Evolutionary conservation across 805 yeast species (phyloP).

Genomic region (Schwanniomyces sp.): DNA sequence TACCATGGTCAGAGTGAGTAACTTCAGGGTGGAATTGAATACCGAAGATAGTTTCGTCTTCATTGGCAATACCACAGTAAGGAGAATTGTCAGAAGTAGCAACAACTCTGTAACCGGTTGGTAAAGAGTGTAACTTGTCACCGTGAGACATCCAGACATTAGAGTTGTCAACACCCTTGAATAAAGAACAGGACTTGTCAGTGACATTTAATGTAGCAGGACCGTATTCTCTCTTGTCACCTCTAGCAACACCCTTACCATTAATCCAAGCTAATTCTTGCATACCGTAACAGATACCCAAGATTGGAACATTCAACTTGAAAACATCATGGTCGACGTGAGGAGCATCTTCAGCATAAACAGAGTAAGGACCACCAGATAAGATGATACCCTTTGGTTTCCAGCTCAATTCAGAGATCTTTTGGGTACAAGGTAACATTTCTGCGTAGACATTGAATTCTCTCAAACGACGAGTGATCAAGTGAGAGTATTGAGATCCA

Average conservation of each 20-base stretch:
- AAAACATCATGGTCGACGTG: slow-evolving; percentile 96
- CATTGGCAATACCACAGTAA: slow-evolving; percentile 86
- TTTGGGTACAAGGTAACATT: slow-evolving; percentile 99
- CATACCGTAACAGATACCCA: slow-evolving; percentile 99
- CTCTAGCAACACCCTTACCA: slow-evolving; percentile 90
- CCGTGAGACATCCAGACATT: slow-evolving; percentile 99
- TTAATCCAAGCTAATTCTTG: slow-evolving; percentile 98
- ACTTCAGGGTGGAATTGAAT: slow-evolving; percentile 99
- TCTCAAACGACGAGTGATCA: slow-evolving; percentile 95
- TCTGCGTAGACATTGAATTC: slow-evolving; percentile 98
- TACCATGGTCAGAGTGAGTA: slow-evolving; percentile 93
- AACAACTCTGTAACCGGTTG: slow-evolving; percentile 82
- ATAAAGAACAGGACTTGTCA: slow-evolving; percentile 67
- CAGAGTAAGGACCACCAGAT: slow-evolving; percentile 98
- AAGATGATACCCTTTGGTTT: slow-evolving; percentile 94
- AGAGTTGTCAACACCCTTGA: slow-evolving; percentile 87
- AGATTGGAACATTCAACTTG: slow-evolving; percentile 86
- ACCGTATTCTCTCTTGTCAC: slow-evolving; percentile 97
- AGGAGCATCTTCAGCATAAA: slow-evolving; percentile 92
- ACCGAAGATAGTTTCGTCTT: slow-evolving; percentile 75
- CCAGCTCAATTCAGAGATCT: slow-evolving; percentile 88
- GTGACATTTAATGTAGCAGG: slow-evolving; percentile 85
- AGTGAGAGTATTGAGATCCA: slow-evolving; percentile 97
- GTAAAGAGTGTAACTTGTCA: slow-evolving; percentile 89
- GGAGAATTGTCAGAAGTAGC: slow-evolving; percentile 96